Conservation (phyloP, 257 asterid species). For the Petunia secreta region DNA sequence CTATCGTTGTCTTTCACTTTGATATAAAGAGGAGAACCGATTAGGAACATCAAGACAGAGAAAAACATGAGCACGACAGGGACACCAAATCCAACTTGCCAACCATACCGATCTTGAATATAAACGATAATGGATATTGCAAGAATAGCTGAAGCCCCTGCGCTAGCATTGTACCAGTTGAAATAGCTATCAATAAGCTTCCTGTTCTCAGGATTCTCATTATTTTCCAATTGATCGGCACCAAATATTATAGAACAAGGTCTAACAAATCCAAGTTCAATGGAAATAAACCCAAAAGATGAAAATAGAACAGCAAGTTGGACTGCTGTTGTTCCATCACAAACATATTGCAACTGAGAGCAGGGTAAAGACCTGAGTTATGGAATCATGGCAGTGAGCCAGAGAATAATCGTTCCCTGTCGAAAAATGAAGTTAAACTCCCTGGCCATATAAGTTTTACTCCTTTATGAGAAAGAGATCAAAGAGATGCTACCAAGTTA, state of each 20-base stretch:
- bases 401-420: conserved; percentile 24
- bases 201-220: conserved; percentile 15
- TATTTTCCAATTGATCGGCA: conserved; percentile 26
- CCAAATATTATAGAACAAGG: conserved; percentile 34
- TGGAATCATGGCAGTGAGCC: conserved; percentile 22
- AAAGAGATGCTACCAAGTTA: no score
- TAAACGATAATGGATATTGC: conserved; percentile 32
- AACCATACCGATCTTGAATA: conserved; percentile 32
- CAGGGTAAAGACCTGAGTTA: conserved; percentile 24
- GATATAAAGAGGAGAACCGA: conserved; percentile 31
- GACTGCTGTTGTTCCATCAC: conserved; percentile 17
- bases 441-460: no score
- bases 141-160: conserved; percentile 5
- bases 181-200: conserved; percentile 22
- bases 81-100: conserved; percentile 35
- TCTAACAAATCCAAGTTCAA: conserved; percentile 34
- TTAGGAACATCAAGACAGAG: conserved; percentile 22
- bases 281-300: conserved; percentile 23
- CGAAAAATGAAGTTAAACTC: no score
- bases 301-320: conserved; percentile 15
- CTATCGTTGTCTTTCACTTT: conserved; percentile 21
- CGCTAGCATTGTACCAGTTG: conserved; percentile 32
- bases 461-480: no score
- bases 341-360: conserved; percentile 13
- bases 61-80: conserved; percentile 31